A percentile compares a stretch with the other conserved stretches of the same genome.
These are phyloP conservation scores for Phyllosticta paracitricarpa DNA, from an alignment of 2,329 filamentous ascomycete species.

Conservation along the genomic window DNA sequence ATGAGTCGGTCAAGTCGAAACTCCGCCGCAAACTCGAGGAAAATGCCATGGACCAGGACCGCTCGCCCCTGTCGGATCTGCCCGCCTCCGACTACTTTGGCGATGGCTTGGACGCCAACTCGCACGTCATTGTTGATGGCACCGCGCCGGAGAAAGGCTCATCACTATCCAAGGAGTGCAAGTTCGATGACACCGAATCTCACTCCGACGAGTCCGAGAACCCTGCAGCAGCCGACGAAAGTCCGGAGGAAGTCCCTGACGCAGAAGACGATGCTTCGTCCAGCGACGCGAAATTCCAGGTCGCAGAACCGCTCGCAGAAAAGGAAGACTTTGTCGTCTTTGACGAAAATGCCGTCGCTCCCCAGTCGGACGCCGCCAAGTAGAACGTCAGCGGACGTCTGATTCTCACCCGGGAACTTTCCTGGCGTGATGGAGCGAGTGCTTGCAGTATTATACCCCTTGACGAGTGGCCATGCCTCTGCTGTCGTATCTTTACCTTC, in stretches of 20 bases:
- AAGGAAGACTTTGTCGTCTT: background rate
- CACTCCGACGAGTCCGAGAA: background rate
- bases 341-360: slow-evolving; percentile 1
- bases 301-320: background rate
- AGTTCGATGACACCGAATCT: slow-evolving; percentile 12
- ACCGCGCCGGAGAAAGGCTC: slow-evolving; percentile 25
- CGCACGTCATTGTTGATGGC: slow-evolving; percentile 26
- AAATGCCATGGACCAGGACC: slow-evolving; percentile 33
- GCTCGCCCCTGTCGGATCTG: slow-evolving; percentile 27
- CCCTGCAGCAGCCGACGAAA: background rate
- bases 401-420: background rate
- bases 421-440: slow-evolving; percentile 2
- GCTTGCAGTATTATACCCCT: slow-evolving; percentile 10
- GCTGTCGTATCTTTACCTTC: background rate
- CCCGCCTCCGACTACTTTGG: slow-evolving; percentile 28
- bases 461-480: background rate
- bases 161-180: slow-evolving; percentile 25
- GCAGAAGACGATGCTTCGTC: background rate
- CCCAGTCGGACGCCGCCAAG: background rate
- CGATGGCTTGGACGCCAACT: slow-evolving; percentile 25
- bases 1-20: slow-evolving; percentile 18
- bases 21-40: slow-evolving; percentile 18
- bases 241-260: background rate
- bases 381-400: background rate
- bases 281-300: background rate